These are phyloP conservation scores for Nyssa sinensis DNA, from an alignment of 148 eudicot genomes.

Conservation along the genomic window DNA sequence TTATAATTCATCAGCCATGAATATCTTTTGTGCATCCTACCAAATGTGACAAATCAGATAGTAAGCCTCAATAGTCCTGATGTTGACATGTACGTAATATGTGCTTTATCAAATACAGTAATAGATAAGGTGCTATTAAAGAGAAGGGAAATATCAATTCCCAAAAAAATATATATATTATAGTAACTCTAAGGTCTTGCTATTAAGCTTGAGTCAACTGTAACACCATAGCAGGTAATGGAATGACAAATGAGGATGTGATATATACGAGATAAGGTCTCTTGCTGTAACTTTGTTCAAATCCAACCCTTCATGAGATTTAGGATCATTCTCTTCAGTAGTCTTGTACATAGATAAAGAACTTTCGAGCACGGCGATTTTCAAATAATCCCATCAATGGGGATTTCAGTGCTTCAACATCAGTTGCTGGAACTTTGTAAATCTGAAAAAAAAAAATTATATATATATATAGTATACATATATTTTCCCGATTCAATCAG, in stretches of 20 bases:
- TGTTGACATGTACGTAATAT: too few relatives aligned
- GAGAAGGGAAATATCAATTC: neutral
- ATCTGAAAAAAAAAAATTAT: conserved; percentile 36
- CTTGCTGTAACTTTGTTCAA: conserved; percentile 60
- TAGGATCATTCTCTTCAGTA: conserved; percentile 76
- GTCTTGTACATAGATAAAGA: conserved; percentile 81
- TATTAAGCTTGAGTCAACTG: neutral
- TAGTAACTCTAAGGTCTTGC: neutral
- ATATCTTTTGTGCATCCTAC: neutral
- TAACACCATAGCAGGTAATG: neutral
- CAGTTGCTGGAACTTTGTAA: conserved; percentile 86
- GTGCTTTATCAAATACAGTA: neutral
- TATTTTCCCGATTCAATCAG: neutral
- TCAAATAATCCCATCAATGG: conserved; percentile 80
- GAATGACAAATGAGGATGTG: conserved; percentile 4
- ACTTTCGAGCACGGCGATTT: conserved; percentile 76
- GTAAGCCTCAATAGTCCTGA: neutral
- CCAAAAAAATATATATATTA: neutral
- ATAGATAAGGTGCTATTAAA: neutral
- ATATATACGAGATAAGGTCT: conserved; percentile 63
- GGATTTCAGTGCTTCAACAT: conserved; percentile 82
- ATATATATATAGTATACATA: too few relatives aligned
- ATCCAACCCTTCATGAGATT: conserved; percentile 74
- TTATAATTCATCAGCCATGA: neutral
- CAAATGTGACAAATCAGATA: neutral